phyloP scores from a whole-genome alignment of 306 rosid species.

The Herpetospermum pedunculosum region DNA sequence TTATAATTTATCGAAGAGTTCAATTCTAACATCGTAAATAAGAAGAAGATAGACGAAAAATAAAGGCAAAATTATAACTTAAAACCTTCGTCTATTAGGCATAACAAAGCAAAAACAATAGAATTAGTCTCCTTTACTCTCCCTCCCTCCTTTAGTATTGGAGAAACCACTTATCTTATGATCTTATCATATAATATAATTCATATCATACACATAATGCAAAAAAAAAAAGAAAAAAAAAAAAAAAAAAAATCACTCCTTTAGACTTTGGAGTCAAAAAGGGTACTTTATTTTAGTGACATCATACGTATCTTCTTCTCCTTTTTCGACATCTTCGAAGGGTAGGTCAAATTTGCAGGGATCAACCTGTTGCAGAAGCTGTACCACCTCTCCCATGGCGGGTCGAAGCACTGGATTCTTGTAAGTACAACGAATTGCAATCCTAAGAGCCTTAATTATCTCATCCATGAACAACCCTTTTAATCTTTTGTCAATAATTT shows the following conservation, averaged over 20 bases:
- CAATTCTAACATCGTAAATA: fast-evolving
- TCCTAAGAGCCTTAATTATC: slow-evolving; percentile 55
- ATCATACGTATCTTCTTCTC: neutral
- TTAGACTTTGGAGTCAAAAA: neutral
- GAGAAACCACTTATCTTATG: slow-evolving; percentile 3
- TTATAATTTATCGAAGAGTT: neutral
- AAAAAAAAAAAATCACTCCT: neutral
- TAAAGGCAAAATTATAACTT: neutral
- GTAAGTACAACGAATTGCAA: slow-evolving; percentile 84
- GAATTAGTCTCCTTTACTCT: neutral
- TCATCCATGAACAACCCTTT: slow-evolving; percentile 48
- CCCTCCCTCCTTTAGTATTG: neutral
- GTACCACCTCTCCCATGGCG: slow-evolving; percentile 88
- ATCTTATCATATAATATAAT: slow-evolving; percentile 1
- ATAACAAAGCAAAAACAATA: neutral
- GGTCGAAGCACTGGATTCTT: slow-evolving; percentile 71
- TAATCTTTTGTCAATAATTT: slow-evolving; percentile 48
- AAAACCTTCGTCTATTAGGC: neutral
- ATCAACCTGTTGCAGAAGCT: slow-evolving; percentile 54
- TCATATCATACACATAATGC: neutral
- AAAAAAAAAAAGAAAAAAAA: neutral
- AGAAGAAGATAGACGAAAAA: neutral
- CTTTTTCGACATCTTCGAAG: slow-evolving; percentile 12
- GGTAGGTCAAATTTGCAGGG: slow-evolving; percentile 35
- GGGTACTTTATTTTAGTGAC: neutral